phyloP scores from a whole-genome alignment of 352 stramenopile genomes.

The Aphanomyces stellatus region DNA sequence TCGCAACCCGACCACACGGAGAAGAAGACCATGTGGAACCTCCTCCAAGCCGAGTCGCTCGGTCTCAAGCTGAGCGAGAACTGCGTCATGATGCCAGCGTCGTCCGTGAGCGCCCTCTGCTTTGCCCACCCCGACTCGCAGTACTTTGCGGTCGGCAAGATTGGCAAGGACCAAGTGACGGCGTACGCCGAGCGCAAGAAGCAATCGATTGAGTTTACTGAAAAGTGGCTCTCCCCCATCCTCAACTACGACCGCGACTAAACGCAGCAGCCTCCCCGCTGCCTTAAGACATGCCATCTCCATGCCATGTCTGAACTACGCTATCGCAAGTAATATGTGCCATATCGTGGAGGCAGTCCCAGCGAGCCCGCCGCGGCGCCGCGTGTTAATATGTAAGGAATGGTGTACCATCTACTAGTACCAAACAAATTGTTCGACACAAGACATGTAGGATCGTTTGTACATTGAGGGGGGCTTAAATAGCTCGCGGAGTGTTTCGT shows the following conservation, averaged over 20 bases:
- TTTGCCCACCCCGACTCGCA: slow-evolving; percentile 93
- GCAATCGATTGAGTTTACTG: slow-evolving; percentile 76
- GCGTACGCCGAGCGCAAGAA: slow-evolving; percentile 92
- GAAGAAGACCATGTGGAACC: slow-evolving; percentile 94
- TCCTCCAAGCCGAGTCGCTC: slow-evolving; percentile 91
- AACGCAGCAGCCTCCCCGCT: not conserved
- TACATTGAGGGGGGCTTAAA: not conserved
- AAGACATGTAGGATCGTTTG: not conserved
- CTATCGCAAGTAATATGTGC: slow-evolving; percentile 8
- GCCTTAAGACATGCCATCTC: slow-evolving; percentile 3
- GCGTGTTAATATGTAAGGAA: no score
- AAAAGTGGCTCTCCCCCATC: slow-evolving; percentile 94
- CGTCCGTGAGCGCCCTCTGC: slow-evolving; percentile 90
- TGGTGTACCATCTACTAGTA: not conserved
- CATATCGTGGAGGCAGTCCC: not conserved
- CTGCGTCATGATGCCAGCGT: slow-evolving; percentile 95
- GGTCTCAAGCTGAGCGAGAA: slow-evolving; percentile 91
- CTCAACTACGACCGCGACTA: slow-evolving; percentile 88
- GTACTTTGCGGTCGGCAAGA: slow-evolving; percentile 97
- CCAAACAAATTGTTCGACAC: not conserved
- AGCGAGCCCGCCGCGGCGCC: no score
- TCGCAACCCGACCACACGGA: slow-evolving; percentile 97
- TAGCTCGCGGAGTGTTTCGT: not conserved
- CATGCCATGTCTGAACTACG: slow-evolving; percentile 7
- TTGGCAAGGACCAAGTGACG: slow-evolving; percentile 94